Percentiles rank a stretch among this genome's conserved stretches.
Conservation (phyloP, 805 yeast genomes). For the Debaryomyces prosopidis region DNA sequence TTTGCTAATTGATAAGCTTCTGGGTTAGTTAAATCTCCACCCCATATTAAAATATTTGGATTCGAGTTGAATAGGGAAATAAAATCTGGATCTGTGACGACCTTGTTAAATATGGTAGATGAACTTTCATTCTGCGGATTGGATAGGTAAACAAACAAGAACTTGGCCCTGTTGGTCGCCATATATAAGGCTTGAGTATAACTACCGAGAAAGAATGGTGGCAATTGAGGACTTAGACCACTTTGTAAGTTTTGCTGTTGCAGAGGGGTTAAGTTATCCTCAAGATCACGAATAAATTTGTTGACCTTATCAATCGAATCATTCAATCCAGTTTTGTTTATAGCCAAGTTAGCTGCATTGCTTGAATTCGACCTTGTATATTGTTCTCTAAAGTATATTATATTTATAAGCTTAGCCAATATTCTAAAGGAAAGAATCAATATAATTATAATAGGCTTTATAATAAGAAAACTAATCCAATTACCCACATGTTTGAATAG, state of each 20-base stretch:
- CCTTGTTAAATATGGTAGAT: slow-evolving; percentile 48
- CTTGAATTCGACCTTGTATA: slow-evolving; percentile 6
- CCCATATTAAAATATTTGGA: slow-evolving; percentile 72
- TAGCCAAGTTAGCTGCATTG: slow-evolving; percentile 5
- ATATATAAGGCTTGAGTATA: slow-evolving; percentile 76
- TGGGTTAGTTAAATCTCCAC: slow-evolving; percentile 76
- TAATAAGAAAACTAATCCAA: slow-evolving; percentile 13
- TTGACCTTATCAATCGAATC: slow-evolving; percentile 58
- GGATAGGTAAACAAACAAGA: slow-evolving; percentile 72
- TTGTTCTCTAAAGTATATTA: slow-evolving; percentile 25
- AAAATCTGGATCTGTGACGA: slow-evolving; percentile 54
- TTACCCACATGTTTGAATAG: slow-evolving; percentile 1
- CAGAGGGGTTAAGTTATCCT: slow-evolving; percentile 40
- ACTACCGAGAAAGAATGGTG: slow-evolving; percentile 66
- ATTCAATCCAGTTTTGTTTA: slow-evolving; percentile 14
- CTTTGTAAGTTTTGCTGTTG: slow-evolving; percentile 8
- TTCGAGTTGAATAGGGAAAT: slow-evolving; percentile 37
- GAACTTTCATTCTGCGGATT: slow-evolving; percentile 71
- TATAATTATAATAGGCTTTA: slow-evolving; percentile 26
- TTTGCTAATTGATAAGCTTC: slow-evolving; percentile 85
- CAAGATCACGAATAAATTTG: slow-evolving; percentile 51
- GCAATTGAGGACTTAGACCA: slow-evolving; percentile 18
- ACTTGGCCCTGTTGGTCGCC: slow-evolving; percentile 69
- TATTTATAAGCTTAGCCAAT: slow-evolving; percentile 21
- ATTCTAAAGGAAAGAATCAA: slow-evolving; percentile 22